These are phyloP conservation scores for Populus tomentosa DNA, from an alignment of 441 rosid species.

Conservation along the genomic window DNA sequence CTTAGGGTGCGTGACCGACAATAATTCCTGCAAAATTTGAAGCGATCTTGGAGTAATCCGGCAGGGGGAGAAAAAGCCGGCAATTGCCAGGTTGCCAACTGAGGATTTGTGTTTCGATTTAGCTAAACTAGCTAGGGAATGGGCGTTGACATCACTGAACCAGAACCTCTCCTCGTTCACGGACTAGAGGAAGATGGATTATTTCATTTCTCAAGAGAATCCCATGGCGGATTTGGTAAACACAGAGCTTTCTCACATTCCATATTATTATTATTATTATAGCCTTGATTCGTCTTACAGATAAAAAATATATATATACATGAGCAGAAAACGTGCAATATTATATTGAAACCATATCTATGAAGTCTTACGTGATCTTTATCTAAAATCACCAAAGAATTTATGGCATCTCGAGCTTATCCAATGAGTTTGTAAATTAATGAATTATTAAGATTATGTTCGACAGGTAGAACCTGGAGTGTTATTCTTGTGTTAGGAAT, in stretches of 20 bases:
- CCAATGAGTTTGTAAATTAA: neutral
- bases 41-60: neutral
- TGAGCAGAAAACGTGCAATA: neutral
- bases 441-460: too few relatives aligned
- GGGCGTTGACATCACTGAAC: constrained; percentile 5
- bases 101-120: neutral
- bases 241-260: neutral
- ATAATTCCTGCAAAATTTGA: neutral
- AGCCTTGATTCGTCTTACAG: neutral
- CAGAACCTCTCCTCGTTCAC: constrained; percentile 4
- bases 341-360: neutral
- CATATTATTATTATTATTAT: constrained; percentile 10
- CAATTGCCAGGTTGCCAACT: constrained; percentile 10
- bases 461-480: neutral
- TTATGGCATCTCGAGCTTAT: neutral
- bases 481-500: neutral
- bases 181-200: neutral
- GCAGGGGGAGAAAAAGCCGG: constrained; percentile 13
- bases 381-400: neutral
- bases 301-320: neutral
- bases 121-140: neutral
- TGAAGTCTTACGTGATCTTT: neutral
- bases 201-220: neutral
- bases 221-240: constrained; percentile 2
- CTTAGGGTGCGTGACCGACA: neutral